Evolutionary conservation across 202 grass and related monocot species (phyloP), one percentile per base, ranked within the genome.

Genomic region (Saccharum hybrid): DNA sequence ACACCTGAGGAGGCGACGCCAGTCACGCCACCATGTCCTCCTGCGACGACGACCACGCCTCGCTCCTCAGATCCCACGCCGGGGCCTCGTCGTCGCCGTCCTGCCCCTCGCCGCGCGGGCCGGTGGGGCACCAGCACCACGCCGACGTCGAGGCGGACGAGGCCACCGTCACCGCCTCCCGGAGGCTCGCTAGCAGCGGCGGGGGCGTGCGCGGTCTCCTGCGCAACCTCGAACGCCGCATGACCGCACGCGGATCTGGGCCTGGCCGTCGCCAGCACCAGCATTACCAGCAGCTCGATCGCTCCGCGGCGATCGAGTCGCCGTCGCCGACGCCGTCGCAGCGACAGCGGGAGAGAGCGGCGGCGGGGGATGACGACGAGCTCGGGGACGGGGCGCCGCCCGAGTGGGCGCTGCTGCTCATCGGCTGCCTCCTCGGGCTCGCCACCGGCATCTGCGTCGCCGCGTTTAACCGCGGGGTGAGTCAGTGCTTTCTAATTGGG

Each of bases 401-500:
- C 22, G 94, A 97, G 78, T 97, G 92, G 94, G 94, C 88, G 81
- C 72, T 97, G 66, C 92, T 97, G 82, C 92, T 97, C 56, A 94
- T 97, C 52, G 92, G 94, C 14, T 97, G 94, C 90, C 92, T 97
- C 63, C 92, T 94, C 51, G 94, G 90, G 6, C 90, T 97, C 45
- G 94, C 94, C 66, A 97, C 90, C 39, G 94, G 94, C 34, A 91
- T 97, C 60, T 97, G 94, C 85, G 94, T 97, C 18, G 94, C 94
- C 6, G 90, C 94, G 16, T 97, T 97, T 69, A 97, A 97, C 86
- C 92, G 88, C 45, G 94, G 88, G 90, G 94, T 92, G 71, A 90
- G 82, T 88, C 70, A 77, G 56, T 61, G 33, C 13, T 72, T 64
- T 46, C 46, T 81, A 63, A 7, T 36, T 84, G 42, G 4, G 7